Base-by-base conservation (phyloP, 352 stramenopile genomes). In the Phytophthora pluvialis region DNA sequence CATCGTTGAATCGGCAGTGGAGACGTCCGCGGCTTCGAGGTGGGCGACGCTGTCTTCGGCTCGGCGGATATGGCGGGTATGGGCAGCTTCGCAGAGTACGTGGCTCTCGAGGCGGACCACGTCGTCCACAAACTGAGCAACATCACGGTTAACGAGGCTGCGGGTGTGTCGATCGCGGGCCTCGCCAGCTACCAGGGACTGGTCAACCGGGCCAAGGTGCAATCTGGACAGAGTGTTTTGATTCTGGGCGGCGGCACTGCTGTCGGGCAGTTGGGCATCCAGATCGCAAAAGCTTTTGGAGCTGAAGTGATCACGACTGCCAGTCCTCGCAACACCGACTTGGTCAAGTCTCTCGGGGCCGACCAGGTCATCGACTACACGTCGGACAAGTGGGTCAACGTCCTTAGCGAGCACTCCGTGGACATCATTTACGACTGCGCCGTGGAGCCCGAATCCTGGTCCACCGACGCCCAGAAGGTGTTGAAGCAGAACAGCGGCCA, bases 281-380 rank as follows among this genome's bases (percentile, higher is more conserved):
- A 92, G 45, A 69, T 94, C 39, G 80, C 81, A 32, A 83, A 84
- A 52, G 65, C 65, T 6, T 36, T 76, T 10, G 76, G 70, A 1
- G 72, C 69, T 1, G 49, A 61, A 40, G 76, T 86, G n/a, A 75
- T 92, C 56, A 70, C 89, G 16, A 88, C 77, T 2, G 54, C 54
- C 12, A 75, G 65, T 33, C 13, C 46, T 39, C 65, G 55, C 21
- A 72, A 75, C 35, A 60, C 40, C 9, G 60, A 72, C 25, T 63
- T 90, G 47, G 80, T 91, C 16, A 68, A 73, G 43, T 77, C 66
- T 39, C 51, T 80, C 3, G 83, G 76, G 9, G 67, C 61, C 16
- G 73, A 86, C 43, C 60, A 85, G 16, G 66, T 90, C 32, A 76
- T 94, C 11, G 76, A 91, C 48, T 92, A 94, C 64, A 86, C 70